Evolutionary conservation across 768 basidiomycete species (phyloP).

Genomic region (Psilocybe azurescens): DNA sequence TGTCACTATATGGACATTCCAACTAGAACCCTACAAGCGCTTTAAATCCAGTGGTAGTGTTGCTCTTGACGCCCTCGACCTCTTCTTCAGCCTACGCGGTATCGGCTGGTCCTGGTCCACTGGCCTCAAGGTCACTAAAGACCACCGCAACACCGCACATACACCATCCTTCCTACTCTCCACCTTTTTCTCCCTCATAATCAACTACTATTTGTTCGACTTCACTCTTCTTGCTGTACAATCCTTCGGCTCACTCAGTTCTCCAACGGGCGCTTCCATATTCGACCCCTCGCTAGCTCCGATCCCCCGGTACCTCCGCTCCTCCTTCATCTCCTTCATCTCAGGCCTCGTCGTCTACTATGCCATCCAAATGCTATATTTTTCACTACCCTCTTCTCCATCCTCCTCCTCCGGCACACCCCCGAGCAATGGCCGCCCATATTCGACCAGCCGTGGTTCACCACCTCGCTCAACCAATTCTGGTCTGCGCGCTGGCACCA

Average conservation of each 20-base stretch:
- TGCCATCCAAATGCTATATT: conserved; percentile 48
- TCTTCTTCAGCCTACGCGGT: conserved; percentile 58
- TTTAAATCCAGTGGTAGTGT: conserved; percentile 25
- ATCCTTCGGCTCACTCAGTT: conserved; percentile 45
- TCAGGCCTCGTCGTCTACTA: conserved; percentile 50
- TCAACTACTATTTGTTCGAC: conserved; percentile 48
- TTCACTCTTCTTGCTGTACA: conserved; percentile 51
- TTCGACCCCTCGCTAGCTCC: conserved; percentile 44
- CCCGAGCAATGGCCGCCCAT: conserved; percentile 67
- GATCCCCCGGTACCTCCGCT: conserved; percentile 43
- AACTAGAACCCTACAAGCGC: conserved; percentile 37
- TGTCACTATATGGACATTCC: conserved; percentile 45
- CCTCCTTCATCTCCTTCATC: conserved; percentile 46
- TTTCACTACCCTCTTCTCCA: conserved; percentile 47
- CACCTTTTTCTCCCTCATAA: conserved; percentile 37
- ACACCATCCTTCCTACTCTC: conserved; percentile 39
- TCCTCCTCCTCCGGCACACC: conserved; percentile 51
- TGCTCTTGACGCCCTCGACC: conserved; percentile 51
- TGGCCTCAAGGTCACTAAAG: conserved; percentile 43
- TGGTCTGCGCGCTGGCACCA: conserved; percentile 78
- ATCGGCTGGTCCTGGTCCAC: conserved; percentile 66
- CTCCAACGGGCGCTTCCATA: conserved; percentile 43
- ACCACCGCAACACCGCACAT: conserved; percentile 45
- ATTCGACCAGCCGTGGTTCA: conserved; percentile 60
- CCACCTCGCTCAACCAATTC: conserved; percentile 63